Evolutionary conservation across 2,329 filamentous ascomycete genomes (phyloP).

Genomic region (Hymenoscyphus fructigenus): DNA sequence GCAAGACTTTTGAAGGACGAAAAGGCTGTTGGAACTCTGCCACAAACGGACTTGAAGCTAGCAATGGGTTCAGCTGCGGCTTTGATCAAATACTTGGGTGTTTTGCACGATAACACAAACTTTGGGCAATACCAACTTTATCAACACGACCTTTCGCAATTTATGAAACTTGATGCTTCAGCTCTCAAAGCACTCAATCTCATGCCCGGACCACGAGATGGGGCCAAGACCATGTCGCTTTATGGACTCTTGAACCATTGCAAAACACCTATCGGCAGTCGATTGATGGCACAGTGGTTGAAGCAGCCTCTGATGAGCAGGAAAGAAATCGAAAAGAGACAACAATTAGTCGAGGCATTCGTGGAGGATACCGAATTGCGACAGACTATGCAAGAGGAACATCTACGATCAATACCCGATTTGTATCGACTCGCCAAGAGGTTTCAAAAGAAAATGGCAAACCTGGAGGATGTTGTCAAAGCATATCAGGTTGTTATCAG

Average conservation of each 20-base stretch:
- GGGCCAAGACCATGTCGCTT: constrained; percentile 95
- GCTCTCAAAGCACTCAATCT: constrained; percentile 92
- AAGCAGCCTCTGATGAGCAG: constrained; percentile 96
- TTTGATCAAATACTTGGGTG: constrained; percentile 89
- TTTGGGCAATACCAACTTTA: constrained; percentile 97
- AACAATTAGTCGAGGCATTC: constrained; percentile 94
- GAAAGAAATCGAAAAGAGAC: constrained; percentile 82
- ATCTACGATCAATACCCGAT: constrained; percentile 89
- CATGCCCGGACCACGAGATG: constrained; percentile 93
- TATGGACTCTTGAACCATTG: constrained; percentile 95
- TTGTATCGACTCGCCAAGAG: constrained; percentile 91
- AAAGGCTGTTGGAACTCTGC: constrained; percentile 70
- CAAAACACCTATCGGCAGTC: constrained; percentile 91
- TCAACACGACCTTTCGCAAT: constrained; percentile 94
- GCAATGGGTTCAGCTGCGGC: constrained; percentile 95
- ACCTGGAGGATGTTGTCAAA: constrained; percentile 90
- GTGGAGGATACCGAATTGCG: constrained; percentile 88
- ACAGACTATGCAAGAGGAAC: constrained; percentile 96
- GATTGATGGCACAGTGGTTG: constrained; percentile 90
- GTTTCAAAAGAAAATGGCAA: constrained; percentile 89
- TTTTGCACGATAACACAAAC: constrained; percentile 88
- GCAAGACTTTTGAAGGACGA: constrained; percentile 86
- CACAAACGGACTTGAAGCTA: constrained; percentile 88
- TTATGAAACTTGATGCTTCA: constrained; percentile 96
- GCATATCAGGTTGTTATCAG: constrained; percentile 94